Percentiles rank a stretch among this genome's conserved stretches.
These are phyloP conservation scores for Mycena latifolia DNA, from an alignment of 768 basidiomycete genomes.

Conservation along the genomic window DNA sequence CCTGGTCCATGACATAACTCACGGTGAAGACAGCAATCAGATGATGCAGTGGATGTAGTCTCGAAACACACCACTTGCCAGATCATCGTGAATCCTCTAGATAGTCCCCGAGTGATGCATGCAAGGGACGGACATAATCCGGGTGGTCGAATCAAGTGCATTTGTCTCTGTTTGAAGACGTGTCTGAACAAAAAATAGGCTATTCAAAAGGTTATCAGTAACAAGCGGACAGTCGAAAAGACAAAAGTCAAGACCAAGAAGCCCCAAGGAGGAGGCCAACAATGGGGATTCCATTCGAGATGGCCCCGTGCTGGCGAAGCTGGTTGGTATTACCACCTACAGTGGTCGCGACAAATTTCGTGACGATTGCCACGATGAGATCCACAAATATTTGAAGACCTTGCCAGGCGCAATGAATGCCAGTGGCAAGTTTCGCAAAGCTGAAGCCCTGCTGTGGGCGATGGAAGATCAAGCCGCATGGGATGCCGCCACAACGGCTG, in stretches of 20 bases:
- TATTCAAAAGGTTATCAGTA: constrained; percentile 27
- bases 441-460: constrained; percentile 14
- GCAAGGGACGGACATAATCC: no score
- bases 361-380: constrained; percentile 8
- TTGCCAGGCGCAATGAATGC: constrained; percentile 7
- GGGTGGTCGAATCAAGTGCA: no score
- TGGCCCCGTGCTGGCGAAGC: constrained; percentile 7
- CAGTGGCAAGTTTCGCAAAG: constrained; percentile 24
- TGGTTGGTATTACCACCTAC: no score
- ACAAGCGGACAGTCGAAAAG: constrained; percentile 20
- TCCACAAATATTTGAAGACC: constrained; percentile 6
- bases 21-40: no score
- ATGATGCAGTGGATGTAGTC: no score
- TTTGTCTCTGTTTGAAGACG: no score
- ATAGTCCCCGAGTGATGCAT: no score
- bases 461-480: constrained; percentile 18
- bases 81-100: no score
- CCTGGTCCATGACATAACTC: no score
- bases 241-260: not conserved
- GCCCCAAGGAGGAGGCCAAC: not conserved
- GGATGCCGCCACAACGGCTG: not conserved
- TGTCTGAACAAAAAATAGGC: no score
- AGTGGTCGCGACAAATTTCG: constrained; percentile 26
- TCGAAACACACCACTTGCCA: no score
- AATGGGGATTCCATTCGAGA: no score